Evolutionary conservation across 306 rosid species (phyloP), one percentile per base, ranked within the genome.

Genomic region (Amphicarpaea edgeworthii): DNA sequence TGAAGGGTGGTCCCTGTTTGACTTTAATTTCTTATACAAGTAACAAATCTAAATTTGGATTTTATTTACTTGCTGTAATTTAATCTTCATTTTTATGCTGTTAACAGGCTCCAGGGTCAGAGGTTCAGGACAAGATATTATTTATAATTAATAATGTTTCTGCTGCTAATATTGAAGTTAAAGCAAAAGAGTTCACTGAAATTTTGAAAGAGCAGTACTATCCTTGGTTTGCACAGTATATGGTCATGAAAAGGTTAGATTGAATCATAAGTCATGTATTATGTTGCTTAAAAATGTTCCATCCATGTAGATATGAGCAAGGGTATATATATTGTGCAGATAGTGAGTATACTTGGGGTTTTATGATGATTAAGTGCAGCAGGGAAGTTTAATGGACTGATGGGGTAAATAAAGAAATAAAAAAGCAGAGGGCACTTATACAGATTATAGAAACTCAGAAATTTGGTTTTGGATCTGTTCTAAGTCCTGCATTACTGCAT

Each of bases 181-280:
- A 93, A 83, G 86, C 93, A 62, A 96, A 88, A 80, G 97, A 93
- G 50, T 79, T 93, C 41, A 70, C 81, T 32, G 98, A 96, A 68
- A 81, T 89, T 82, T 76, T 93, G 74, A 91, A 93, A 81, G 98
- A 89, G 85, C 96, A 87, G 76, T 88, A 88, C 82, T 81, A 88
- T 88, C 91, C 98, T 19, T 96, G 99, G 99, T 96, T 96, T 89
- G 98, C 99, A 0, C 91, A 96, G 81, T 96, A 96, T 83, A 93
- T 96, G 97, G 99, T 96, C 53, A 93, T 93, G 99, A 96, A 96
- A 87, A 96, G 99, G 99, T 96, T 47, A 23, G 86, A 28, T 69
- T 55, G 50, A 43, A 58, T 38, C 19, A 19, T 24, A 67, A 58
- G 57, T 77, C 40, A 3, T 77, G 59, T n/a, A n/a, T 14, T 3